Conservation (phyloP, 1,139 yeast genomes). For the Pichia sp. region DNA sequence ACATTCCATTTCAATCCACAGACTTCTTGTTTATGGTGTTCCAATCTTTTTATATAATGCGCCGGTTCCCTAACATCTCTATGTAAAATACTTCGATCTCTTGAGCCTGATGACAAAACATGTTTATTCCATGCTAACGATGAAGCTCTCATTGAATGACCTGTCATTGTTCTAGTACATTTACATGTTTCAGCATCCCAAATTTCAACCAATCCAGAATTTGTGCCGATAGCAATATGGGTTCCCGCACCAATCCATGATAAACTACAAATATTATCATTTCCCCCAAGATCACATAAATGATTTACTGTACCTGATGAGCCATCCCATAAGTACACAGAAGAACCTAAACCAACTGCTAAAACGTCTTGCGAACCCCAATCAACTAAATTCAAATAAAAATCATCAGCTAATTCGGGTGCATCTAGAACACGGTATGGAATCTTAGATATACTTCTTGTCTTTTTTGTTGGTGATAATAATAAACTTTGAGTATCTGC, state of each 20-base stretch:
- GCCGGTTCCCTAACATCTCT: constrained; percentile 88
- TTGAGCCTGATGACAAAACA: constrained; percentile 76
- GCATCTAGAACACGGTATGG: constrained; percentile 95
- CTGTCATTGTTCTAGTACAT: constrained; percentile 86
- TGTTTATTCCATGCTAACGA: constrained; percentile 95
- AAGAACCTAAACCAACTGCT: constrained; percentile 85
- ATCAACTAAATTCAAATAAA: constrained; percentile 83
- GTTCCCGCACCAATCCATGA: constrained; percentile 95
- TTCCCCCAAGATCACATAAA: constrained; percentile 58
- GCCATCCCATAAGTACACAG: constrained; percentile 90
- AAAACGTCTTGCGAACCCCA: constrained; percentile 91
- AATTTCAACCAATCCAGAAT: constrained; percentile 80
- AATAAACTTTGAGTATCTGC: constrained; percentile 78
- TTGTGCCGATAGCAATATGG: constrained; percentile 89
- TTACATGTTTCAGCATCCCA: constrained; percentile 90
- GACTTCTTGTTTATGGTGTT: constrained; percentile 81
- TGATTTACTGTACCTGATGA: constrained; percentile 77
- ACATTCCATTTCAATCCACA: constrained; percentile 94
- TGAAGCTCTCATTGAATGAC: constrained; percentile 80
- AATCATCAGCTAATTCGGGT: constrained; percentile 91
- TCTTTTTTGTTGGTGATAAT: constrained; percentile 74
- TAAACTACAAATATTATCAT: constrained; percentile 71
- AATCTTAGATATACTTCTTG: constrained; percentile 71
- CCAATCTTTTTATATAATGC: constrained; percentile 67
- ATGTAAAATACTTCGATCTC: constrained; percentile 79